phyloP scores from a whole-genome alignment of 495 filamentous ascomycete species.

The Penicillium coffeae region DNA sequence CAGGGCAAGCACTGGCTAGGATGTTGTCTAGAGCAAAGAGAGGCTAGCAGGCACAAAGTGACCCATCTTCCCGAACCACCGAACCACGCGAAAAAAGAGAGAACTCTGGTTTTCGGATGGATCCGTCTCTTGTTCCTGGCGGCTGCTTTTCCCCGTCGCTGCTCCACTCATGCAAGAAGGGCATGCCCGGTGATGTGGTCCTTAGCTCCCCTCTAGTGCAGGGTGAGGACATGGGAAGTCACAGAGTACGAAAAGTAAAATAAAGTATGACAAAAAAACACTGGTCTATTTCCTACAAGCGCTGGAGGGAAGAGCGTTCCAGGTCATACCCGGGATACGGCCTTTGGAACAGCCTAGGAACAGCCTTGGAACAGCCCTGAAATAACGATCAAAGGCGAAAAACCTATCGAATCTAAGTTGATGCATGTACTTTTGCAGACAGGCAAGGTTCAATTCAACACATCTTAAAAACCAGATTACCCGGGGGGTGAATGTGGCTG shows the following conservation, averaged over 20 bases:
- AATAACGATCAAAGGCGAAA: neutral
- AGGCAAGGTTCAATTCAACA: neutral
- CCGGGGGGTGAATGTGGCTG: neutral
- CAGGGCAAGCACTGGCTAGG: neutral
- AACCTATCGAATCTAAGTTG: neutral
- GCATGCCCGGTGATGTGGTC: constrained; percentile 25
- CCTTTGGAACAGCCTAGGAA: no score
- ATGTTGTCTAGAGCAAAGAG: constrained; percentile 1
- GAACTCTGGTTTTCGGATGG: constrained; percentile 17
- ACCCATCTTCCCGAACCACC: constrained; percentile 20
- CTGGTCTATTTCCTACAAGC: no score
- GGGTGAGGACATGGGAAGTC: neutral
- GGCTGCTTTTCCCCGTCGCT: constrained; percentile 20
- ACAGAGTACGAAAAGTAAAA: neutral
- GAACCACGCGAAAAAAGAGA: constrained; percentile 22
- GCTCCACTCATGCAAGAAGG: constrained; percentile 22
- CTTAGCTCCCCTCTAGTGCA: constrained; percentile 21
- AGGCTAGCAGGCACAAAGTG: constrained; percentile 4
- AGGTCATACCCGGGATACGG: neutral
- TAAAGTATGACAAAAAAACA: no score
- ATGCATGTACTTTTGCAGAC: constrained; percentile 6
- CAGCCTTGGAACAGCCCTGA: neutral
- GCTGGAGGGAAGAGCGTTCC: no score
- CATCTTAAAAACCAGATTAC: no score
- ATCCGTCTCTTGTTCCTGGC: constrained; percentile 30